Evolutionary conservation across 768 basidiomycete species (phyloP), one percentile per base, ranked within the genome.

Genomic region (Auriculariales sp.): DNA sequence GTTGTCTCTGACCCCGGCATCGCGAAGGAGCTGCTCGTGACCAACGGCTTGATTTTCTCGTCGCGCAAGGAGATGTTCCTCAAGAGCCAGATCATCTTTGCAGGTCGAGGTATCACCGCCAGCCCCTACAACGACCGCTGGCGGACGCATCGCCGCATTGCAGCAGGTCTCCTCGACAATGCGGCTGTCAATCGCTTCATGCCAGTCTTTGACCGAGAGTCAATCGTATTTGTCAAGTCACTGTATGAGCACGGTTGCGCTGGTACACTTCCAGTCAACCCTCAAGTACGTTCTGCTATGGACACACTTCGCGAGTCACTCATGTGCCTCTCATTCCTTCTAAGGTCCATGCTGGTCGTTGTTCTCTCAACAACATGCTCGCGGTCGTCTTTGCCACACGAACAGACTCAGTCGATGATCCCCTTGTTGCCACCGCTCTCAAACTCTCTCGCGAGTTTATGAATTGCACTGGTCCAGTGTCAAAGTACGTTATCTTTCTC

Each of bases 41-140:
- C 65, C 22, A 70, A 72, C 42, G 69, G 72, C 39, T 59, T 69
- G 10, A 61, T 68, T 14, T 74, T 72, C 53, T 73, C 72, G 15
- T 68, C 68, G 10, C 60, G 72, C n/a, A 72, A 71, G 52, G 61
- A 65, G 29, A 67, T 65, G 57, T 73, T 69, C 56, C 58, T 72
- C 30, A 73, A 74, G 55, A 64, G 62, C 11, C 64, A 70, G 52
- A 71, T 65, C 19, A 68, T 74, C 50, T 66, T 74, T 24, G 56
- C 54, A 7, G 67, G 69, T 4, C 64, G 70, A 9, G 72, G 63
- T 24, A 70, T 74, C 35, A 73, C 72, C 3, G 66, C 65, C 3
- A 64, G 69, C 1, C 65, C 65, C 2, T 73, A 73, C 54, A 66
- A 67, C 52, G 68, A 72, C 32, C 61, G 50, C 46, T 72, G 71